Percentiles rank a stretch among this genome's conserved stretches.
Conservation (phyloP, 2,329 filamentous ascomycete species). For the Sporothrix mexicana region DNA sequence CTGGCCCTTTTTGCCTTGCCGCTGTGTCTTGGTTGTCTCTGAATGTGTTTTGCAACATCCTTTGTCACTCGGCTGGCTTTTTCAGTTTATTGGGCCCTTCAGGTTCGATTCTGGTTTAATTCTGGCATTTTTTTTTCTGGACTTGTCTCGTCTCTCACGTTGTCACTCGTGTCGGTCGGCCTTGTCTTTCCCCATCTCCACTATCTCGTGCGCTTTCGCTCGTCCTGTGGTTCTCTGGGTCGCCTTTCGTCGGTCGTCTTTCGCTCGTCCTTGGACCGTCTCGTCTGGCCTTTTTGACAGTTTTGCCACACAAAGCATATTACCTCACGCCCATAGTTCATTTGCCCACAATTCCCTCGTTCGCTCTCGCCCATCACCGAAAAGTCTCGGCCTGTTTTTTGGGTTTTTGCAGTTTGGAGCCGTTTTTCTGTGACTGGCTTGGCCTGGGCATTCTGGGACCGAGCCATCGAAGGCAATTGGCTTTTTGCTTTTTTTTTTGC, state of each 20-base stretch:
- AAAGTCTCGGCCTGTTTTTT: constrained; percentile 17
- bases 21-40: not conserved
- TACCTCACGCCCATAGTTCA: constrained; percentile 18
- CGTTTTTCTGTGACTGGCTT: constrained; percentile 1
- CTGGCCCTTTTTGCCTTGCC: not conserved
- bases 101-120: too few relatives aligned
- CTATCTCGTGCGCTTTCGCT: constrained; percentile 8
- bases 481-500: not conserved
- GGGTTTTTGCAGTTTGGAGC: constrained; percentile 4
- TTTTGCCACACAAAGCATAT: constrained; percentile 27
- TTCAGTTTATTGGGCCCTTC: too few relatives aligned
- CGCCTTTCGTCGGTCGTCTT: not conserved
- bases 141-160: not conserved
- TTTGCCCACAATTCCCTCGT: constrained; percentile 31
- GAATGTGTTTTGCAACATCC: not conserved
- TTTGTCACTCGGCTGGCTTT: constrained; percentile 1
- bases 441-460: constrained; percentile 1
- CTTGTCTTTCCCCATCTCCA: constrained; percentile 17
- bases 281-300: too few relatives aligned
- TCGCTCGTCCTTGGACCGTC: not conserved
- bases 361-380: not conserved
- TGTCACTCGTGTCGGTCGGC: not conserved
- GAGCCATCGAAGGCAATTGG: not conserved
- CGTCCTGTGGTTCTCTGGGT: not conserved
- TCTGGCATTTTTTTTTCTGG: constrained; percentile 6